Conservation (phyloP, 331 rosid species). For the Rhamnella rubrinervis region DNA sequence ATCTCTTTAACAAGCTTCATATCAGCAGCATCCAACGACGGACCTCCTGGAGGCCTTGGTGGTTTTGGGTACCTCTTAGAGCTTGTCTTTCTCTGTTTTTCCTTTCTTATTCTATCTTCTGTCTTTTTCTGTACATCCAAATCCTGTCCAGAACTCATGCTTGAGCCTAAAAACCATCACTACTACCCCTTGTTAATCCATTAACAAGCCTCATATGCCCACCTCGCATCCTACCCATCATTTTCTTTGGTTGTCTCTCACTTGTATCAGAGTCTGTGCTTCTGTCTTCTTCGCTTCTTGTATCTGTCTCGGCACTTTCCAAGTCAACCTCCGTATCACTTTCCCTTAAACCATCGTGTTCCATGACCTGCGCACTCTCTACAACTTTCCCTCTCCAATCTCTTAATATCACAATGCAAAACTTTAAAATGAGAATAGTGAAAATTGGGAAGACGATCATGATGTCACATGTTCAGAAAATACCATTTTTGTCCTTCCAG, state of each 20-base stretch:
- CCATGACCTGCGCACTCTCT: conserved; percentile 7
- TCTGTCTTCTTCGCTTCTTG: conserved; percentile 23
- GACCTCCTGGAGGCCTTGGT: conserved; percentile 39
- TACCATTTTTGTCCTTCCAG: background rate
- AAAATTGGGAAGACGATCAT: background rate
- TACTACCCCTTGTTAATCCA: conserved; percentile 4
- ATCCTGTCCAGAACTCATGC: conserved; percentile 4
- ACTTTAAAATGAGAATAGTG: background rate
- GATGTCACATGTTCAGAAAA: background rate
- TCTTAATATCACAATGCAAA: background rate
- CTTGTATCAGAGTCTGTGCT: background rate
- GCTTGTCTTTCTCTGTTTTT: conserved; percentile 11
- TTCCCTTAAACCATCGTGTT: conserved; percentile 11
- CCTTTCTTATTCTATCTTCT: background rate
- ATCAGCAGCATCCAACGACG: conserved; percentile 30
- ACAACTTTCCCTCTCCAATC: background rate
- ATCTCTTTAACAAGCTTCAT: conserved; percentile 32
- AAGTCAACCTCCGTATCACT: conserved; percentile 28
- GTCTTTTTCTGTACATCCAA: conserved; percentile 6
- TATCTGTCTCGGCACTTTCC: conserved; percentile 30
- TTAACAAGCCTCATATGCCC: conserved; percentile 1
- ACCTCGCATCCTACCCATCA: conserved; percentile 19
- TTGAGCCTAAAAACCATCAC: conserved; percentile 11
- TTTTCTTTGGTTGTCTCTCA: conserved; percentile 12
- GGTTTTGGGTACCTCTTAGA: conserved; percentile 33